phyloP scores from a whole-genome alignment of 306 rosid species.

The Leucaena leucocephala region DNA sequence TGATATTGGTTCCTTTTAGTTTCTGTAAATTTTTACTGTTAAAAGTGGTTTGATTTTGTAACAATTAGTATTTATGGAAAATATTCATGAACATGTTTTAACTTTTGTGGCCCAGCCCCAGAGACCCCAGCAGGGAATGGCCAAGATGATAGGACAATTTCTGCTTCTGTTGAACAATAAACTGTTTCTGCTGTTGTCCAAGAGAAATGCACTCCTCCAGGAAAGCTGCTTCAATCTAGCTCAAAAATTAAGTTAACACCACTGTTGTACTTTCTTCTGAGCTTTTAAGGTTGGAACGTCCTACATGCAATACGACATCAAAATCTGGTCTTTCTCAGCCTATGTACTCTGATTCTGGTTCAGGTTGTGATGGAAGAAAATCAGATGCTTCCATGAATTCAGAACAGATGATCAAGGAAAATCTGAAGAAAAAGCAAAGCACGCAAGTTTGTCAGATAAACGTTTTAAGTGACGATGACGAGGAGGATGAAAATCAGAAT shows the following conservation, averaged over 20 bases:
- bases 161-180: constrained; percentile 33
- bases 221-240: constrained; percentile 24
- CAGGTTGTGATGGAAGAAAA: constrained; percentile 25
- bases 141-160: constrained; percentile 20
- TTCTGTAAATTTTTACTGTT: neutral
- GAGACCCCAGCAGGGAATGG: constrained; percentile 24
- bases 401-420: constrained; percentile 30
- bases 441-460: constrained; percentile 19
- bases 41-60: neutral
- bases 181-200: constrained; percentile 16
- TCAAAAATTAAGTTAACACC: constrained; percentile 11
- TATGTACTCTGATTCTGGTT: constrained; percentile 25
- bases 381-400: constrained; percentile 9
- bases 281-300: constrained; percentile 11
- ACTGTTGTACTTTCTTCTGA: constrained; percentile 13
- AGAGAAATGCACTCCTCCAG: constrained; percentile 30
- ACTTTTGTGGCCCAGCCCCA: constrained; percentile 25
- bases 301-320: constrained; percentile 5
- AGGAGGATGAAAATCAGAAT: neutral
- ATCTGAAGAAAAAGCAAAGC: constrained; percentile 33
- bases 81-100: constrained; percentile 8
- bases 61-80: constrained; percentile 8
- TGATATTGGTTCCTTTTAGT: neutral
- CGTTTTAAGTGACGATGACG: constrained; percentile 30
- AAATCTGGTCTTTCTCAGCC: neutral